These are phyloP conservation scores for Breviolum minutum DNA, from an alignment of 73 alveolate species.

Conservation along the genomic window DNA sequence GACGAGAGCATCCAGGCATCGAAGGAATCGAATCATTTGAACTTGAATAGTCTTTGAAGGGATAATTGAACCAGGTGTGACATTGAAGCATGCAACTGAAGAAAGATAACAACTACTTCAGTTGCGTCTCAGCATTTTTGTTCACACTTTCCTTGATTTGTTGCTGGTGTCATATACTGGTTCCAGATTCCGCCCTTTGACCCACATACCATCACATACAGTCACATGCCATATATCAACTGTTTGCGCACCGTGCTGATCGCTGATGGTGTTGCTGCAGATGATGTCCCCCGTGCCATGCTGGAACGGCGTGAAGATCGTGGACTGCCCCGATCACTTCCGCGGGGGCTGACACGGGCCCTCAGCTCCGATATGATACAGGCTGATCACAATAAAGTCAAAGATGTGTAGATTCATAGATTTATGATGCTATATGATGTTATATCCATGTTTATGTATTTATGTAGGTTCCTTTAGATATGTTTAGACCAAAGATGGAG, in stretches of 20 bases:
- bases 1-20: too few species aligned
- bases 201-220: neutral
- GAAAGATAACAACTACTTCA: too few species aligned
- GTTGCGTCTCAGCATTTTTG: too few species aligned
- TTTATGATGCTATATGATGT: neutral
- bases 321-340: neutral
- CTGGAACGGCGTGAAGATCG: slow-evolving; percentile 20
- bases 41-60: too few species aligned
- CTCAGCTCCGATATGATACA: neutral
- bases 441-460: neutral
- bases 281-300: neutral
- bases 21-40: too few species aligned
- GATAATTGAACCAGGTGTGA: too few species aligned
- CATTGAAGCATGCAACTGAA: too few species aligned
- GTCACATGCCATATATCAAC: too few species aligned
- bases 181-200: neutral
- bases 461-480: neutral
- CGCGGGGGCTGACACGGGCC: neutral
- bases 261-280: slow-evolving; percentile 15
- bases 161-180: too few species aligned
- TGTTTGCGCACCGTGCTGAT: slow-evolving; percentile 7
- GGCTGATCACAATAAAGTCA: neutral
- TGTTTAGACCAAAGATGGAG: too few species aligned
- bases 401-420: neutral
- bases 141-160: too few species aligned